These are phyloP conservation scores for Aquanectria penicillioides DNA, from an alignment of 2,329 filamentous ascomycete species.

Conservation along the genomic window DNA sequence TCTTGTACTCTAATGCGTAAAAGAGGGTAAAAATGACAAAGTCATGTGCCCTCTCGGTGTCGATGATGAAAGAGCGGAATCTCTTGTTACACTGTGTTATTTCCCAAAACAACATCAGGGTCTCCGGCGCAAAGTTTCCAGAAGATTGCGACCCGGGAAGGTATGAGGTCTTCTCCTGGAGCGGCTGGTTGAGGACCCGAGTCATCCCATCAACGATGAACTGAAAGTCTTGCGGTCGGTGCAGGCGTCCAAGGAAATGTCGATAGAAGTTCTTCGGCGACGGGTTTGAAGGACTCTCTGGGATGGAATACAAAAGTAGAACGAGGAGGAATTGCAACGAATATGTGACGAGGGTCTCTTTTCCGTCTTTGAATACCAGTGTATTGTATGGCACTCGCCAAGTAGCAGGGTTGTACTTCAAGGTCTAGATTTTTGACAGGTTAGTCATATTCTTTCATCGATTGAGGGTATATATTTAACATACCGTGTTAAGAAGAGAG, in stretches of 20 bases:
- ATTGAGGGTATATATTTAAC: conserved; percentile 41
- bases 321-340: conserved; percentile 91
- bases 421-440: conserved; percentile 64
- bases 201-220: conserved; percentile 97
- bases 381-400: conserved; percentile 97
- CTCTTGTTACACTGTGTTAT: conserved; percentile 96
- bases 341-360: conserved; percentile 90
- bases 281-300: conserved; percentile 73
- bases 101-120: conserved; percentile 98
- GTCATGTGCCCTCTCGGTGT: conserved; percentile 92
- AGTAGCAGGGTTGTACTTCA: conserved; percentile 94
- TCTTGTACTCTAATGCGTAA: conserved; percentile 90
- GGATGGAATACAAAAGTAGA: conserved; percentile 86
- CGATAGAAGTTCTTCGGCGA: conserved; percentile 91
- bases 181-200: conserved; percentile 88
- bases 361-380: conserved; percentile 89
- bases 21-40: conserved; percentile 91
- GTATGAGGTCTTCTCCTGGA: conserved; percentile 89
- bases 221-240: conserved; percentile 96
- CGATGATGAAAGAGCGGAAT: conserved; percentile 95
- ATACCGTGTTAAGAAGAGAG: conserved; percentile 91
- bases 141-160: conserved; percentile 84
- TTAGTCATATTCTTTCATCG: conserved; percentile 6
- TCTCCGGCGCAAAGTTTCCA: conserved; percentile 90
- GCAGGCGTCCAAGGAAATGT: conserved; percentile 88